These are phyloP conservation scores for Acephala macrosclerotiorum DNA, from an alignment of 2,329 filamentous ascomycete species.

Conservation along the genomic window DNA sequence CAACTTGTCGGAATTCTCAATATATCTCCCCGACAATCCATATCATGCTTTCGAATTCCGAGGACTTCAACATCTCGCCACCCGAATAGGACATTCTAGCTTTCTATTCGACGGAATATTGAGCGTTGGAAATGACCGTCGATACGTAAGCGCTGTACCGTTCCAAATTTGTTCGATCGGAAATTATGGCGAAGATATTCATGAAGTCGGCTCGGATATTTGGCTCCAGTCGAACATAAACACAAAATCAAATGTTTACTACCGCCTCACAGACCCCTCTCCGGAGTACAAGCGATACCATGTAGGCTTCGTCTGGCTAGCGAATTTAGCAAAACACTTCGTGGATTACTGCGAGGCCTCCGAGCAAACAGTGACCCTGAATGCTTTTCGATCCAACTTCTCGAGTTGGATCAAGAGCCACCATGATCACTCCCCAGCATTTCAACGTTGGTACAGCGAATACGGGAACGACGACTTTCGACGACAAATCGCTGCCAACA, in stretches of 20 bases:
- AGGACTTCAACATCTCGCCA: constrained; percentile 60
- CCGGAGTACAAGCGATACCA: constrained; percentile 69
- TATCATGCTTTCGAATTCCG: constrained; percentile 58
- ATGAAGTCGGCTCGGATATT: constrained; percentile 59
- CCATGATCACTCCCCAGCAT: constrained; percentile 52
- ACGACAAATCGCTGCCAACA: constrained; percentile 63
- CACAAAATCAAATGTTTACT: constrained; percentile 61
- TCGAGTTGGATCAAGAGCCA: constrained; percentile 57
- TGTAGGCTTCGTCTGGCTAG: constrained; percentile 72
- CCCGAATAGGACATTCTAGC: constrained; percentile 44
- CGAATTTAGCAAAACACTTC: constrained; percentile 73
- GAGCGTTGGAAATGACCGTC: constrained; percentile 47
- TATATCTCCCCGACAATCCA: constrained; percentile 54
- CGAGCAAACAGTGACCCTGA: constrained; percentile 53
- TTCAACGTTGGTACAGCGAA: constrained; percentile 62
- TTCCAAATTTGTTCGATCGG: constrained; percentile 70
- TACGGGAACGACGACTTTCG: constrained; percentile 69
- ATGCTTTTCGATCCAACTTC: constrained; percentile 66
- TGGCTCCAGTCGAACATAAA: constrained; percentile 68
- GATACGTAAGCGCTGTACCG: constrained; percentile 61
- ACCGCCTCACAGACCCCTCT: constrained; percentile 63
- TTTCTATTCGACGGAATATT: constrained; percentile 70
- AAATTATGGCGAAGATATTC: constrained; percentile 62
- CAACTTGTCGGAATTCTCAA: constrained; percentile 62
- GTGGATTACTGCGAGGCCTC: constrained; percentile 62